phyloP scores from a whole-genome alignment of 805 yeast species.

The Metschnikowia chrysomelidarum region DNA sequence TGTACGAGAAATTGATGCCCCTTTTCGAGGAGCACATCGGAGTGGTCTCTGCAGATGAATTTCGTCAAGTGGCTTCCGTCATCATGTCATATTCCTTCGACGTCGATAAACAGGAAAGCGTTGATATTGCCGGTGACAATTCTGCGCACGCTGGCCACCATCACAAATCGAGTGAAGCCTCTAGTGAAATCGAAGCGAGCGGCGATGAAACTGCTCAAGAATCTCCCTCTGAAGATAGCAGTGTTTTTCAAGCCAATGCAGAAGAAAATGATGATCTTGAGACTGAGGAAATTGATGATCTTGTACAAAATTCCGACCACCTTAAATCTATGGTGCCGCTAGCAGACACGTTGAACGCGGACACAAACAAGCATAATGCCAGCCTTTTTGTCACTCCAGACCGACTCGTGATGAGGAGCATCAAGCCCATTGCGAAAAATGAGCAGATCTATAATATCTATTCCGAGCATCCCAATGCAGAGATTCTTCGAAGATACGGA shows the following conservation, averaged over 20 bases:
- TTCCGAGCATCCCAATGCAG: conserved; percentile 90
- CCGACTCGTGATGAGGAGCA: conserved; percentile 68
- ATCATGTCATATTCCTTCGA: conserved; percentile 93
- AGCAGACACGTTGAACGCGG: conserved; percentile 89
- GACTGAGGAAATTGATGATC: conserved; percentile 1
- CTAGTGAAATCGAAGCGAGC: conserved; percentile 8
- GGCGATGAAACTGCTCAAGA: neutral
- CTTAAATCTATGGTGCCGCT: conserved; percentile 88
- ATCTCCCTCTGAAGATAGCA: neutral
- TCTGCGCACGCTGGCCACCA: conserved; percentile 18
- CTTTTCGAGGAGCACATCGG: conserved; percentile 9
- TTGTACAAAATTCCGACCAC: conserved; percentile 30
- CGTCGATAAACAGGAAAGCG: conserved; percentile 43
- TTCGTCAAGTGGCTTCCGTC: conserved; percentile 70
- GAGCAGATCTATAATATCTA: conserved; percentile 86
- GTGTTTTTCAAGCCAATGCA: neutral
- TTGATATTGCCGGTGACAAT: conserved; percentile 22
- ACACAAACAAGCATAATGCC: conserved; percentile 75
- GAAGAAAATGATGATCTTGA: neutral
- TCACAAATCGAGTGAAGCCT: conserved; percentile 12
- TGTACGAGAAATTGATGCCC: conserved; percentile 41
- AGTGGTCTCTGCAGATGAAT: conserved; percentile 49
- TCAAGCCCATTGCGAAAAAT: conserved; percentile 54
- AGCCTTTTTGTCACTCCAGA: conserved; percentile 52
- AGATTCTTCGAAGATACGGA: conserved; percentile 85